Evolutionary conservation across 78 protist species (phyloP), one percentile per base, ranked within the genome.

Genomic region (Dictyostelium brefeldianum): DNA sequence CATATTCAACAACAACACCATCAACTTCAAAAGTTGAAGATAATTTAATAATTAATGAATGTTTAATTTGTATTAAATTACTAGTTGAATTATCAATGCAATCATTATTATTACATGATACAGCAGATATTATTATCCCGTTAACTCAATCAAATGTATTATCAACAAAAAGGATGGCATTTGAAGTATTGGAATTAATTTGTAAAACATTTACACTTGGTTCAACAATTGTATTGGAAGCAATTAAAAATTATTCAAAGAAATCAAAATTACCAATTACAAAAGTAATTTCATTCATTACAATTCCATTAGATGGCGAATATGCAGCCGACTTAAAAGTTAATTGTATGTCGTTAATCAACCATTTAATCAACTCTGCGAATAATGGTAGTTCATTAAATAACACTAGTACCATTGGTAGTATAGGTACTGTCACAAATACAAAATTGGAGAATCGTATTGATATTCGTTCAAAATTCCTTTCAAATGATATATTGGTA

Each of bases 271-370:
- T 46, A 18, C 3, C 81, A 17, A 10, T 85, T 9, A 27, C 2
- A 27, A 71, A 53, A 15, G 64, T 51, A 18, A 51, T 77, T 27
- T 20, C 46, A 1, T 7, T 36, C 41, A 65, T 87, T 4, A 43
- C 57, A 1, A n/a, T 57, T n/a, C 84, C 93, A n/a, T 51, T 87
- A 8, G 78, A 74, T 36, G 78, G 93, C 6, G 84, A 74, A 65
- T 87, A 51, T 64, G 69, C 93, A 15, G 83, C 84, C 0, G 93
- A 87, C 51, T 41, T 87, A 2, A 87, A 87, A 36, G 83, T 77
- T 17, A 87, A 69, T 36, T 87, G 93, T 47, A 87, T 87, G 93
- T 87, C 93, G 11, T 65, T 87, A n/a, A 77, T 87, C 4, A 87
- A 87, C 48, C 93, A 87, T 25, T 65, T 87, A 77, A 87, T 87